A percentile compares a stretch with the other conserved stretches of the same genome.
Evolutionary conservation across 106 monocot genomes (phyloP).

Genomic region (Narthecium ossifragum): DNA sequence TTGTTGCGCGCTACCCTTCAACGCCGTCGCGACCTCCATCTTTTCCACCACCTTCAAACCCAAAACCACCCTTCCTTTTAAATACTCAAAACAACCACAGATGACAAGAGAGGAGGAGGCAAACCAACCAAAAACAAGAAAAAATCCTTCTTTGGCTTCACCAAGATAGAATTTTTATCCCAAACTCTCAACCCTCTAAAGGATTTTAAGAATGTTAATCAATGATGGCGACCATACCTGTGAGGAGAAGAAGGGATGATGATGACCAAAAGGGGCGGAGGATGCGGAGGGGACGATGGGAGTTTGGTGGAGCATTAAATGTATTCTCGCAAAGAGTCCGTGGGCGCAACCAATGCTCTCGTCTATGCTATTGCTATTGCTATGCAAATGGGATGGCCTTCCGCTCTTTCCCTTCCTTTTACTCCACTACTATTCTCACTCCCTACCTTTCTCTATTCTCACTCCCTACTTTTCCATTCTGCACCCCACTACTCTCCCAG

Average conservation of each 20-base stretch:
- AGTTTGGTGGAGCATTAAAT: slow-evolving; percentile 8
- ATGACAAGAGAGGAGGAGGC: no score
- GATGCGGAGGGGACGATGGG: not conserved
- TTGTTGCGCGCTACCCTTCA: not conserved
- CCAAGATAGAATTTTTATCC: not conserved
- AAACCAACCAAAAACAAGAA: not conserved
- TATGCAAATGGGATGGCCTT: no score
- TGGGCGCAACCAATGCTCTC: slow-evolving; percentile 13
- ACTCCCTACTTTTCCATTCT: not conserved
- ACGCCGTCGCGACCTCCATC: not conserved
- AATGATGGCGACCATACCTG: not conserved
- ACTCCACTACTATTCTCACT: not conserved
- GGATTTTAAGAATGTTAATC: no score
- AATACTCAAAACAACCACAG: not conserved
- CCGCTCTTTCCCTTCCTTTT: not conserved
- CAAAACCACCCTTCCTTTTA: not conserved
- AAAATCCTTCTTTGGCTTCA: not conserved
- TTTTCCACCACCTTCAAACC: not conserved
- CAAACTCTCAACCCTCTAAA: no score
- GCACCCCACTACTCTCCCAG: not conserved
- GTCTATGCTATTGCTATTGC: no score
- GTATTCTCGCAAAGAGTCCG: slow-evolving; percentile 3
- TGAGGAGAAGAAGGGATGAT: not conserved
- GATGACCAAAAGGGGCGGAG: not conserved
- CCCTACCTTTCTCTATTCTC: not conserved